Evolutionary conservation across 1,284 basidiomycete genomes (phyloP).

Genomic region (Meira miltonrushii): DNA sequence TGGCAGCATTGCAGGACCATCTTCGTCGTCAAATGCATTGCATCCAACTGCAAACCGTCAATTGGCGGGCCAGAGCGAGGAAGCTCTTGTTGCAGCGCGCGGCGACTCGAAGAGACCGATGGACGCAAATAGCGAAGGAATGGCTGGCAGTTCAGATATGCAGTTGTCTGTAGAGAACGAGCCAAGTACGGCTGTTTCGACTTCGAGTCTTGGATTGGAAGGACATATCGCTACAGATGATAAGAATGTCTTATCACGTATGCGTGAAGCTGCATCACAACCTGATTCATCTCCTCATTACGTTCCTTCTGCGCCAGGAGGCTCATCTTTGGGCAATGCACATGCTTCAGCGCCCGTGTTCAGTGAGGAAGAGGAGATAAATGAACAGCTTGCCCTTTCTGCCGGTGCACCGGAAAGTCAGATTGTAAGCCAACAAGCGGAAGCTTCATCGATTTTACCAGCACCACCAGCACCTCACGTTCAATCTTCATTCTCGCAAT

Average conservation of each 20-base stretch:
- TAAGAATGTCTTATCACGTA: conserved; percentile 28
- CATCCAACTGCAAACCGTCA: conserved; percentile 19
- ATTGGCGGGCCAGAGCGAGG: conserved; percentile 5
- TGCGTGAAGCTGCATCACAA: conserved; percentile 27
- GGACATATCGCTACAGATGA: conserved; percentile 42
- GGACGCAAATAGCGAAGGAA: not conserved
- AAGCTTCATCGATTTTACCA: conserved; percentile 16
- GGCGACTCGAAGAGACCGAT: conserved; percentile 1
- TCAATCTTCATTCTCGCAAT: conserved; percentile 28
- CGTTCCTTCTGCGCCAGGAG: not conserved
- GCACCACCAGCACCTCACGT: conserved; percentile 22
- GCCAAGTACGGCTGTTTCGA: not conserved
- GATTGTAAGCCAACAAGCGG: conserved; percentile 28
- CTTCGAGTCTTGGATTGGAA: conserved; percentile 4
- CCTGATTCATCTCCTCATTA: conserved; percentile 16
- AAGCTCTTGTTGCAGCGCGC: not conserved
- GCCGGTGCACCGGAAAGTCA: conserved; percentile 26
- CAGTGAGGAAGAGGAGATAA: conserved; percentile 6
- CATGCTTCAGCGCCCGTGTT: conserved; percentile 1
- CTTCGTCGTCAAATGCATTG: conserved; percentile 11
- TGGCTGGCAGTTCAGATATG: not conserved
- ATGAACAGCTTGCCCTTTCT: not conserved
- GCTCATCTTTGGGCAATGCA: conserved; percentile 24
- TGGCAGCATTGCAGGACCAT: not conserved
- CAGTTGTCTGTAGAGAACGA: not conserved